Percentiles rank a stretch among this genome's conserved stretches.
Evolutionary conservation across 805 yeast genomes (phyloP).

Genomic region (Starmerella sp.): DNA sequence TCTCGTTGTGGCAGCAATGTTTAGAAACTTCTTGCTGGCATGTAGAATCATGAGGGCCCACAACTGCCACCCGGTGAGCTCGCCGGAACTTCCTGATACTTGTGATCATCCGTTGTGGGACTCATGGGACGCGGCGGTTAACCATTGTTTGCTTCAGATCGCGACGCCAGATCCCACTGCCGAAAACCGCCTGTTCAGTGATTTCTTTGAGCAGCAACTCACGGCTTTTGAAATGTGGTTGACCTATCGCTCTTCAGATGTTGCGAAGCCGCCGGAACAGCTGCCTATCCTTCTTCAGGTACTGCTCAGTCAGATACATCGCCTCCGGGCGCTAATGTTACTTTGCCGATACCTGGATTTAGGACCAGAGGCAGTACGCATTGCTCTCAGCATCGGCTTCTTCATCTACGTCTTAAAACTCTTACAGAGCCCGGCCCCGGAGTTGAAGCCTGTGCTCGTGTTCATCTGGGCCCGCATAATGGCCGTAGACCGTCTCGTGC

Average conservation of each 20-base stretch:
- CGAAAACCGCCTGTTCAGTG: constrained; percentile 63
- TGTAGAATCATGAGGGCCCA: constrained; percentile 87
- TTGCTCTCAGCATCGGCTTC: constrained; percentile 86
- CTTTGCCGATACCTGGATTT: constrained; percentile 78
- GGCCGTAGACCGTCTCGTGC: constrained; percentile 89
- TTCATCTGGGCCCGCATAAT: constrained; percentile 97
- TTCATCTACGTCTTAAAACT: constrained; percentile 88
- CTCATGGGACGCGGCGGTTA: constrained; percentile 94
- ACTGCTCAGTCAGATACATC: constrained; percentile 81
- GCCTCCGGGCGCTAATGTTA: constrained; percentile 75
- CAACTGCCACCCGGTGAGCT: constrained; percentile 89
- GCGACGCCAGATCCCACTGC: constrained; percentile 29
- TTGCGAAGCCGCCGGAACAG: constrained; percentile 86
- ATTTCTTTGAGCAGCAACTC: constrained; percentile 89
- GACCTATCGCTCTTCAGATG: constrained; percentile 65
- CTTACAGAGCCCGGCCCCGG: constrained; percentile 89
- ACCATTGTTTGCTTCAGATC: constrained; percentile 64
- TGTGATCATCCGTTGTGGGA: constrained; percentile 92
- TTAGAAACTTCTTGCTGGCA: constrained; percentile 84
- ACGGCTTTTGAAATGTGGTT: constrained; percentile 97
- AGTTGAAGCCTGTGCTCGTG: constrained; percentile 82
- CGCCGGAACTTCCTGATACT: constrained; percentile 80
- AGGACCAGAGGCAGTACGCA: constrained; percentile 96
- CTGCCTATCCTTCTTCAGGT: constrained; percentile 90
- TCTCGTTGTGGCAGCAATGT: constrained; percentile 89